Evolutionary conservation across 192 early-diverging fungal species (phyloP).

Genomic region (Podila minutissima): DNA sequence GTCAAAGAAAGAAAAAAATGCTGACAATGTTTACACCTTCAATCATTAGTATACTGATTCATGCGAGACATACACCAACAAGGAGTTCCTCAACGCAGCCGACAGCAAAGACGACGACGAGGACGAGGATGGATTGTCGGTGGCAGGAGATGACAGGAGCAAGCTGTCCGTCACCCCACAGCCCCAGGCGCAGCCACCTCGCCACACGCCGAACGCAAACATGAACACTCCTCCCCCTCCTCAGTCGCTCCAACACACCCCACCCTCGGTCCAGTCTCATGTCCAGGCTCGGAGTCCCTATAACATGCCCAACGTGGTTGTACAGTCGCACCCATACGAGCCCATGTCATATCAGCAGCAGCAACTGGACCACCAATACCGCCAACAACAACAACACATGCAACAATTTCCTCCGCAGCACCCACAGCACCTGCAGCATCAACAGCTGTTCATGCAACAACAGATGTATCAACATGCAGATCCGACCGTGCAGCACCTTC

Average conservation of each 20-base stretch:
- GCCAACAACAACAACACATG: slow-evolving; percentile 13
- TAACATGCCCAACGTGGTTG: slow-evolving; percentile 42
- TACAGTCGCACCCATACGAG: slow-evolving; percentile 39
- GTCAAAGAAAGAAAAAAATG: too few relatives aligned
- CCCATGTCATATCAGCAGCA: slow-evolving; percentile 19
- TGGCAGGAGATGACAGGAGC: slow-evolving; percentile 42
- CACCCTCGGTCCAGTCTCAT: slow-evolving; percentile 35
- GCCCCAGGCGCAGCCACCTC: slow-evolving; percentile 27
- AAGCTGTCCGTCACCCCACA: slow-evolving; percentile 48
- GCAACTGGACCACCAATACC: slow-evolving; percentile 25
- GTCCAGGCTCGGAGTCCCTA: slow-evolving; percentile 35
- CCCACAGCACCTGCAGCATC: slow-evolving; percentile 28
- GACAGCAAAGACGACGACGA: slow-evolving; percentile 40
- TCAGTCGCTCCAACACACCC: slow-evolving; percentile 35
- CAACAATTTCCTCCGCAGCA: slow-evolving; percentile 5
- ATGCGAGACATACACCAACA: slow-evolving; percentile 51
- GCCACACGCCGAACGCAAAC: slow-evolving; percentile 25
- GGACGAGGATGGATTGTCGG: slow-evolving; percentile 40
- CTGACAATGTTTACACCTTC: too few relatives aligned
- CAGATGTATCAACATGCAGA: slow-evolving; percentile 15
- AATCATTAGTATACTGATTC: slow-evolving; percentile 39
- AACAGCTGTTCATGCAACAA: slow-evolving; percentile 10
- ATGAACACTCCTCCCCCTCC: slow-evolving; percentile 39
- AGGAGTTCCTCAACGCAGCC: slow-evolving; percentile 39
- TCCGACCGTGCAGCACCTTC: slow-evolving; percentile 18